A percentile compares a stretch with the other conserved stretches of the same genome.
Conservation (phyloP, 1,139 yeast species). For the Candida sp. region DNA sequence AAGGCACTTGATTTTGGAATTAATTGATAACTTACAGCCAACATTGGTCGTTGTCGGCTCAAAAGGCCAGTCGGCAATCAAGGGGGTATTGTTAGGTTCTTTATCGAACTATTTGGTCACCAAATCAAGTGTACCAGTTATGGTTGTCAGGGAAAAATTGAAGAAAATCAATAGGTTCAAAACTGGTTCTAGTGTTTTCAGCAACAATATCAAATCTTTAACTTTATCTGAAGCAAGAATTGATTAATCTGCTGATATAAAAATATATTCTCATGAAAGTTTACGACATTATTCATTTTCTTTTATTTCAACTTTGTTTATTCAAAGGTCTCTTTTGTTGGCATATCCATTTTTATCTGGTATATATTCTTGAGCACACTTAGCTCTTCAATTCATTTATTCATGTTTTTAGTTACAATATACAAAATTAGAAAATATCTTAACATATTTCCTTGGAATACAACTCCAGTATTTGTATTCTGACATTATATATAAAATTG, state of each 20-base stretch:
- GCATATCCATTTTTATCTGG: too few species aligned
- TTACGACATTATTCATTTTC: neutral
- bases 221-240: constrained; percentile 49
- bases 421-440: neutral
- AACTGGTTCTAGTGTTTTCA: constrained; percentile 43
- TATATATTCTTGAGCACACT: neutral
- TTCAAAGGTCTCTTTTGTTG: neutral
- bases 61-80: constrained; percentile 70
- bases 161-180: constrained; percentile 68
- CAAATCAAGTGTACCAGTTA: constrained; percentile 79
- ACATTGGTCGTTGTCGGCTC: constrained; percentile 82
- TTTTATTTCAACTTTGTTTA: neutral
- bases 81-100: constrained; percentile 75
- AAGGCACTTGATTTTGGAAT: constrained; percentile 76
- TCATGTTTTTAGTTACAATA: neutral
- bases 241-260: constrained; percentile 22
- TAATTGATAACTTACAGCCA: constrained; percentile 81
- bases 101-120: constrained; percentile 75
- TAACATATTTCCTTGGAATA: too few species aligned
- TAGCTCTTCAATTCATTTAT: neutral
- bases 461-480: too few species aligned
- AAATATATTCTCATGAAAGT: neutral
- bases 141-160: constrained; percentile 84
- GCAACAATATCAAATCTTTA: constrained; percentile 47
- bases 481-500: too few species aligned